Conservation (phyloP, 108 stramenopile species). For the Mayamaea pseudoterrestris region DNA sequence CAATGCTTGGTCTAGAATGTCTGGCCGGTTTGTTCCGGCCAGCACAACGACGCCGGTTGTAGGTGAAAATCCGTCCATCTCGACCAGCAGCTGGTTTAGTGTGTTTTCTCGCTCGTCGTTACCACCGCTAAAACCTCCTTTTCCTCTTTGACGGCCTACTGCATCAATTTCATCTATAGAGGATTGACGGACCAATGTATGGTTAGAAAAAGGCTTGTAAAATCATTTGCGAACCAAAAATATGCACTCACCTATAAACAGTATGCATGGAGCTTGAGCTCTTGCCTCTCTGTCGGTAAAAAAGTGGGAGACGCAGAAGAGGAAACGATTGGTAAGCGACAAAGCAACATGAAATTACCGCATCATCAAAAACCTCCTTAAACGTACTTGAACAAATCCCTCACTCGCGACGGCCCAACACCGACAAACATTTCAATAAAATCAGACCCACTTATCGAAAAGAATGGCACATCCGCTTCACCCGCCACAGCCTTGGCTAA, state of each 20-base stretch:
- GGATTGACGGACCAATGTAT: too few relatives aligned
- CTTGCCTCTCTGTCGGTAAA: slow-evolving; percentile 83
- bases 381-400: slow-evolving; percentile 92
- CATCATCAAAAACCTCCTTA: too few relatives aligned
- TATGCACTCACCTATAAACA: too few relatives aligned
- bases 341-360: too few relatives aligned
- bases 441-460: slow-evolving; percentile 77
- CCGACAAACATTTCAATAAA: slow-evolving; percentile 92
- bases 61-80: slow-evolving; percentile 85
- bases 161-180: slow-evolving; percentile 99
- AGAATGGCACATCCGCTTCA: slow-evolving; percentile 96
- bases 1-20: slow-evolving; percentile 85
- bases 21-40: slow-evolving; percentile 88
- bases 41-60: slow-evolving; percentile 78
- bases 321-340: too few relatives aligned
- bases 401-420: slow-evolving; percentile 90
- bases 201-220: too few relatives aligned
- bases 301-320: too few relatives aligned
- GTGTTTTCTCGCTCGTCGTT: slow-evolving; percentile 88
- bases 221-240: too few relatives aligned
- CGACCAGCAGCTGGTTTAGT: slow-evolving; percentile 89
- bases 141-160: slow-evolving; percentile 82
- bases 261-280: slow-evolving; percentile 87
- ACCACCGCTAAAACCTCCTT: slow-evolving; percentile 59
- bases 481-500: slow-evolving; percentile 96